Evolutionary conservation across 1,139 yeast species (phyloP).

Genomic region (Kodamaea sp.): DNA sequence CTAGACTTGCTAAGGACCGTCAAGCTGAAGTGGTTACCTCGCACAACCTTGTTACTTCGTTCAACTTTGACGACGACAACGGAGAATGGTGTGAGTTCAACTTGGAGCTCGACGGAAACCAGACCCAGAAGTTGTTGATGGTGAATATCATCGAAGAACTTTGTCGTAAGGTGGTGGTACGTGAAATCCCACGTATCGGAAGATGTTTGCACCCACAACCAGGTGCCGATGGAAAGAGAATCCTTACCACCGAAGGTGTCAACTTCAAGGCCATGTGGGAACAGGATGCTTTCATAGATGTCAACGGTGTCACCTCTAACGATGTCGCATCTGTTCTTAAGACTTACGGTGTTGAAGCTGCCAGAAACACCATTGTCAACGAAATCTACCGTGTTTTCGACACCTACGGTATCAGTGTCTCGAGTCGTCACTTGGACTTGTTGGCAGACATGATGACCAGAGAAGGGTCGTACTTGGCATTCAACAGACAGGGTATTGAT

Average conservation of each 20-base stretch:
- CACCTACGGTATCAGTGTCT: conserved; percentile 93
- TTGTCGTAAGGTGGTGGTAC: conserved; percentile 86
- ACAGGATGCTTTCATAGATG: conserved; percentile 87
- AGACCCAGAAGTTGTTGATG: conserved; percentile 92
- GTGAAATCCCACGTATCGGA: conserved; percentile 89
- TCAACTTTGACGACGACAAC: conserved; percentile 82
- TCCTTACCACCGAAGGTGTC: conserved; percentile 95
- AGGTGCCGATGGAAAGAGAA: conserved; percentile 59
- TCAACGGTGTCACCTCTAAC: conserved; percentile 85
- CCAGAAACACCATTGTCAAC: conserved; percentile 93
- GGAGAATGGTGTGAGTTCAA: conserved; percentile 96
- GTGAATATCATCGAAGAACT: conserved; percentile 93
- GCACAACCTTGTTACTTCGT: conserved; percentile 71
- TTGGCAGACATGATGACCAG: conserved; percentile 99
- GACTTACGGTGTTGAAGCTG: conserved; percentile 98
- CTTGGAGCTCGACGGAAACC: conserved; percentile 72
- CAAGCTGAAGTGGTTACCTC: conserved; percentile 77
- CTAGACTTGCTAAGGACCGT: conserved; percentile 74
- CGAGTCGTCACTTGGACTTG: conserved; percentile 90
- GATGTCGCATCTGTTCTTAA: conserved; percentile 88
- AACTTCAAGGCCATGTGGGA: conserved; percentile 99
- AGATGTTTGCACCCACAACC: conserved; percentile 88
- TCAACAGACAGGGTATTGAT: conserved; percentile 98
- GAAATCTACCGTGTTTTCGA: conserved; percentile 96
- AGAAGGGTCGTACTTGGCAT: conserved; percentile 95